Evolutionary conservation across 352 stramenopile genomes (phyloP), one percentile per base, ranked within the genome.

Genomic region (Phytophthora chlamydospora): DNA sequence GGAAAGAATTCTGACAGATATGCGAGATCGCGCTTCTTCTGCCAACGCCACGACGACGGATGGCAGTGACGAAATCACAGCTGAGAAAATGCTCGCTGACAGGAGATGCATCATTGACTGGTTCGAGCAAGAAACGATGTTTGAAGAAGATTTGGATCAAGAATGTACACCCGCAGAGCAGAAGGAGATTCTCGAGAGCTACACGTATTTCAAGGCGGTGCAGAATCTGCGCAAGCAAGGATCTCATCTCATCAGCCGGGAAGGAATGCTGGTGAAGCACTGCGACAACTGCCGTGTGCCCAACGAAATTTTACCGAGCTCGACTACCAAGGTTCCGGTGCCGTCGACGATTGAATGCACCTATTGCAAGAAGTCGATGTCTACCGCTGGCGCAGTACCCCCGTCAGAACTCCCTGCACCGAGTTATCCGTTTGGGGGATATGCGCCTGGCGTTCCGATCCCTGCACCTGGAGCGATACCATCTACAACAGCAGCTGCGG

Each of bases 91-190:
- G 39, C 29, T 66, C 29, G 48, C 49, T 29, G 50, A 62, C 14
- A 62, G 44, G 35, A 64, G 55, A 60, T 91, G 82, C 50, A 88
- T 93, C 45, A 67, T 93, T 29, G 87, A 93, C 44, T 93, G 84
- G 79, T 95, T 93, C 27, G 87, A 95, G 71, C 87, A 95, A 73
- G 87, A 95, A 58, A 94, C 85, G 4, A 95, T 95, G 87, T 95
- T 95, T 55, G 87, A 95, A 77, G 87, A 95, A 72, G 84, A 91
- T 29, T 41, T 93, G 51, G 83, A 95, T 62, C 81, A 93, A 58
- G 76, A 89, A 50, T 93, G 85, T 62, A 77, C 83, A 9, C 78
- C 63, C 16, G 56, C 57, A 11, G 87, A 95, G 56, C 83, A 93
- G 40, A 71, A 87, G 49, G 85, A 94, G 47, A 84, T 91, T 58